Evolutionary conservation across 257 asterid species (phyloP).

Genomic region (Anisodus acutangulus): DNA sequence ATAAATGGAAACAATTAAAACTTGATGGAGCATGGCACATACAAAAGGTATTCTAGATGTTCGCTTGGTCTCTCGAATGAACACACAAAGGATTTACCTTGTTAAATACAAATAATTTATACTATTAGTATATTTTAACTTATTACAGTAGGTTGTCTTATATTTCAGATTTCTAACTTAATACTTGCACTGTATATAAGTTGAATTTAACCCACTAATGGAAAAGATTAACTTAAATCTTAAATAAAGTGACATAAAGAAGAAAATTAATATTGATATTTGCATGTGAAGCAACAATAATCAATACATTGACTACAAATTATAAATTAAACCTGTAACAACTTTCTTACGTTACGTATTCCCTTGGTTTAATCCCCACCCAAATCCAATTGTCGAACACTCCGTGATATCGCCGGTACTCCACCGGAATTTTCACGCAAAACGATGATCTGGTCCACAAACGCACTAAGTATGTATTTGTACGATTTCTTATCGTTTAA

Average conservation of each 20-base stretch:
- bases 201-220: neutral
- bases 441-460: slow-evolving; percentile 60
- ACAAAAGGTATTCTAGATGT: neutral
- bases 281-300: neutral
- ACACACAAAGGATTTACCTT: neutral
- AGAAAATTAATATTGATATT: neutral
- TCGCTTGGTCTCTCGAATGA: neutral
- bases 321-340: slow-evolving; percentile 2
- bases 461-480: slow-evolving; percentile 63
- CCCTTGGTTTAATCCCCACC: neutral
- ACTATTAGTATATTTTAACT: neutral
- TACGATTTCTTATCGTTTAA: slow-evolving; percentile 65
- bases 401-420: slow-evolving; percentile 40
- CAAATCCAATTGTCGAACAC: slow-evolving; percentile 15
- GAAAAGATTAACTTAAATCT: neutral
- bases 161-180: too few relatives aligned
- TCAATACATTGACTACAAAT: neutral
- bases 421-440: slow-evolving; percentile 48
- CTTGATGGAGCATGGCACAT: neutral
- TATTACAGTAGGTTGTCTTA: too few relatives aligned
- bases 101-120: neutral
- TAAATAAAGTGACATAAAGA: neutral
- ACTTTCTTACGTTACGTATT: slow-evolving; percentile 24
- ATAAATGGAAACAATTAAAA: neutral
- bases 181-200: too few relatives aligned